A percentile compares a stretch with the other conserved stretches of the same genome.
These are phyloP conservation scores for Aspergillus cavernicola DNA, from an alignment of 495 filamentous ascomycete species.

Conservation along the genomic window DNA sequence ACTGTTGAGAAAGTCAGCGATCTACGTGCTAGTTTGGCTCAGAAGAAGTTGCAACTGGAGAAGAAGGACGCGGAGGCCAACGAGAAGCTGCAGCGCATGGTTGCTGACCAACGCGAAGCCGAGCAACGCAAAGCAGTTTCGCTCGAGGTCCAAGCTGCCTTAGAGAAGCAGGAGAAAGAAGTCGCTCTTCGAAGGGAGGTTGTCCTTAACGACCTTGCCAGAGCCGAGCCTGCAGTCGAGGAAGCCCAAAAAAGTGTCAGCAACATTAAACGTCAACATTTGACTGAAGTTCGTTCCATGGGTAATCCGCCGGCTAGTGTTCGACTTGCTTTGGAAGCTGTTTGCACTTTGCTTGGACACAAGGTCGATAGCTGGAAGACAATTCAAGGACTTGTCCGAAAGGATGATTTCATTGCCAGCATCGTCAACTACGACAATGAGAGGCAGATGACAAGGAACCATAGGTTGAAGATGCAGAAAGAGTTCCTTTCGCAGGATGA, in stretches of 20 bases:
- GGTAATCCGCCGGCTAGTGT: conserved; percentile 84
- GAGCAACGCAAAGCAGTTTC: conserved; percentile 86
- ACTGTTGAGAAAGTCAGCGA: conserved; percentile 97
- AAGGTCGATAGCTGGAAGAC: conserved; percentile 86
- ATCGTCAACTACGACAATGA: conserved; percentile 98
- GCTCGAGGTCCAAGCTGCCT: conserved; percentile 77
- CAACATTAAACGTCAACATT: conserved; percentile 94
- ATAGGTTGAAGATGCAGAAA: conserved; percentile 84
- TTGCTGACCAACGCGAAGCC: conserved; percentile 92
- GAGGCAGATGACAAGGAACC: conserved; percentile 80
- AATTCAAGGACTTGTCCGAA: conserved; percentile 80
- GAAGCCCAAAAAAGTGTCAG: conserved; percentile 93
- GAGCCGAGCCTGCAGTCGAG: conserved; percentile 86
- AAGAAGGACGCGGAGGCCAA: conserved; percentile 93
- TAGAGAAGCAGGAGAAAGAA: conserved; percentile 87
- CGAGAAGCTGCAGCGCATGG: conserved; percentile 94
- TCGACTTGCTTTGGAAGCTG: conserved; percentile 86
- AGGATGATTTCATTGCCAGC: conserved; percentile 95
- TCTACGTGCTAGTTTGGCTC: conserved; percentile 80
- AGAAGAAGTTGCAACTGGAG: conserved; percentile 90
- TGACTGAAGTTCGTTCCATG: conserved; percentile 98
- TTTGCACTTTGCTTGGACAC: conserved; percentile 90
- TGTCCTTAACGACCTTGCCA: conserved; percentile 82
- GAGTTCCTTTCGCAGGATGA: conserved; percentile 89
- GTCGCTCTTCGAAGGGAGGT: conserved; percentile 79